Conservation (phyloP, 2,329 filamentous ascomycete genomes). For the Hypoxylon sp. region DNA sequence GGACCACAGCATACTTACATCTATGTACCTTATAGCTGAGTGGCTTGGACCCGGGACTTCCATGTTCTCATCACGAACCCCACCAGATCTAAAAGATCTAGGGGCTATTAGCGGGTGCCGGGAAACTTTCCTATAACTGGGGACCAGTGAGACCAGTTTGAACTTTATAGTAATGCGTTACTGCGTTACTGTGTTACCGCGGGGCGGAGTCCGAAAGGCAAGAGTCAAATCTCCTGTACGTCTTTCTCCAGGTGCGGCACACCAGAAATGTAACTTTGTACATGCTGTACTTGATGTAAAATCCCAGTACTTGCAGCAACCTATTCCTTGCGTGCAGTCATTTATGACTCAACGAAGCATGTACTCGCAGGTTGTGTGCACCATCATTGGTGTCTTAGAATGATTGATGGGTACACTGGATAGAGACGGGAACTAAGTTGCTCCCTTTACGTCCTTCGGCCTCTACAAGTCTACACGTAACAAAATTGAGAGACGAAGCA, state of each 20-base stretch:
- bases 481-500: neutral
- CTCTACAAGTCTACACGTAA: neutral
- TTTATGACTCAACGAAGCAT: neutral
- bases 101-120: neutral
- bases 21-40: neutral
- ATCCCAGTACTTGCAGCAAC: too few relatives aligned
- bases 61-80: neutral
- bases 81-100: slow-evolving; percentile 27
- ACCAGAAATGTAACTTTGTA: neutral
- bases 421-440: neutral
- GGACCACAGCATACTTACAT: neutral
- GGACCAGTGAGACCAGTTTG: too few relatives aligned
- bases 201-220: neutral
- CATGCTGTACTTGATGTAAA: neutral
- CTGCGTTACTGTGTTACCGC: neutral
- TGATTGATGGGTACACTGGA: neutral
- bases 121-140: neutral
- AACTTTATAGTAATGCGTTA: neutral
- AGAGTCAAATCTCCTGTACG: slow-evolving; percentile 1
- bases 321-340: too few relatives aligned
- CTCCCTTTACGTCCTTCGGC: too few relatives aligned
- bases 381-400: neutral
- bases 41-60: neutral
- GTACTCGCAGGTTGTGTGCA: neutral
- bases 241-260: neutral